Percentiles rank a stretch among this genome's conserved stretches.
phyloP scores from a whole-genome alignment of 2,329 filamentous ascomycete species.

The Cyanodermella asteris region DNA sequence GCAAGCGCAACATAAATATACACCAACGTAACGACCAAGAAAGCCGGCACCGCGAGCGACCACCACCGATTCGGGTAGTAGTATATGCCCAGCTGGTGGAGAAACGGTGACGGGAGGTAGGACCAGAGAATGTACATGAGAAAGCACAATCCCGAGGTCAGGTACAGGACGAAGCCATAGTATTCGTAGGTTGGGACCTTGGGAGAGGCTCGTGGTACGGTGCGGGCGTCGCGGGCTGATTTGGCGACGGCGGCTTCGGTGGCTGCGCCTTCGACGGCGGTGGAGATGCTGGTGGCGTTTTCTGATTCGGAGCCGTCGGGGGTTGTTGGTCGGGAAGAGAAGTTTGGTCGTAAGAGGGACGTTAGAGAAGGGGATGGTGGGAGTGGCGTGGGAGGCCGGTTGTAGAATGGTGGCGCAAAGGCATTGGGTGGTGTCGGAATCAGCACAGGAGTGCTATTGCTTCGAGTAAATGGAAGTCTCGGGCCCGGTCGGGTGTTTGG shows the following conservation, averaged over 20 bases:
- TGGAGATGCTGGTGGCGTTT: slow-evolving; percentile 31
- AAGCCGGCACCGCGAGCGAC: slow-evolving; percentile 78
- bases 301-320: slow-evolving; percentile 84
- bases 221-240: slow-evolving; percentile 35
- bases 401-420: slow-evolving; percentile 81
- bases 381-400: slow-evolving; percentile 80
- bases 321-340: slow-evolving; percentile 69
- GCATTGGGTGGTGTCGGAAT: too few species aligned
- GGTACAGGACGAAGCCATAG: slow-evolving; percentile 93
- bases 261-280: too few species aligned
- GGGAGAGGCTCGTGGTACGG: slow-evolving; percentile 63
- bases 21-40: slow-evolving; percentile 65
- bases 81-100: slow-evolving; percentile 80
- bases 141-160: slow-evolving; percentile 68
- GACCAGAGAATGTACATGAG: slow-evolving; percentile 57
- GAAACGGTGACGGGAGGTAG: slow-evolving; percentile 74
- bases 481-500: too few species aligned
- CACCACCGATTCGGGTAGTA: slow-evolving; percentile 98
- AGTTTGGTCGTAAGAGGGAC: slow-evolving; percentile 57
- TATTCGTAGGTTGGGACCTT: slow-evolving; percentile 99
- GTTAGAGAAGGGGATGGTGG: slow-evolving; percentile 85
- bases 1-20: slow-evolving; percentile 92
- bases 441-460: too few species aligned
- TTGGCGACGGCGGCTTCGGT: slow-evolving; percentile 36
- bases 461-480: too few species aligned